phyloP scores from a whole-genome alignment of 345 rosid genomes.

The Lumnitzera racemosa region DNA sequence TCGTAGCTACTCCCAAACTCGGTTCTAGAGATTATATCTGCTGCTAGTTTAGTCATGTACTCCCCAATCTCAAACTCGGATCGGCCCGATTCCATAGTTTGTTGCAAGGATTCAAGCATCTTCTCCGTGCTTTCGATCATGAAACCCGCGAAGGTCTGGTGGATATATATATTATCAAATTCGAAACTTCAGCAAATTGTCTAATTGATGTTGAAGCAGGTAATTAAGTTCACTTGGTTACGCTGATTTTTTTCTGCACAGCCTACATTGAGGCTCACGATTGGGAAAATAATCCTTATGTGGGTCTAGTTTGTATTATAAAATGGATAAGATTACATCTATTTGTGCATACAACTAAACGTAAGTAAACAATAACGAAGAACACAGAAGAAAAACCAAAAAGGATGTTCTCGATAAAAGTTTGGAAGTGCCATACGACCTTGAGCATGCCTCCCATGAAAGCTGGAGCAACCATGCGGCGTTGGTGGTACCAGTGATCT shows the following conservation, averaged over 20 bases:
- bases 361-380: no score
- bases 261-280: no score
- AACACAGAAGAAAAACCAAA: not conserved
- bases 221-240: no score
- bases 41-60: slow-evolving; percentile 58
- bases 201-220: no score
- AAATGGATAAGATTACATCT: not conserved
- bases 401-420: not conserved
- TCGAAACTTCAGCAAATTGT: no score
- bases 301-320: not conserved
- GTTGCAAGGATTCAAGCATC: slow-evolving; percentile 41
- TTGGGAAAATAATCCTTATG: not conserved
- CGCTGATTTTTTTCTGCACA: no score
- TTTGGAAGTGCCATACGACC: slow-evolving; percentile 13
- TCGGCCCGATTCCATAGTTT: slow-evolving; percentile 36
- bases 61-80: slow-evolving; percentile 71
- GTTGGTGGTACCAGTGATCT: slow-evolving; percentile 33
- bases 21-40: slow-evolving; percentile 78
- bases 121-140: slow-evolving; percentile 75
- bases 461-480: slow-evolving; percentile 47
- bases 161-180: no score
- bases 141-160: slow-evolving; percentile 52
- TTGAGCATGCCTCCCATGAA: slow-evolving; percentile 59
- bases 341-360: no score
- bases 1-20: slow-evolving; percentile 69